Base-by-base conservation (phyloP, 371 early-diverging fungal species). In the Sporodiniella umbellata region DNA sequence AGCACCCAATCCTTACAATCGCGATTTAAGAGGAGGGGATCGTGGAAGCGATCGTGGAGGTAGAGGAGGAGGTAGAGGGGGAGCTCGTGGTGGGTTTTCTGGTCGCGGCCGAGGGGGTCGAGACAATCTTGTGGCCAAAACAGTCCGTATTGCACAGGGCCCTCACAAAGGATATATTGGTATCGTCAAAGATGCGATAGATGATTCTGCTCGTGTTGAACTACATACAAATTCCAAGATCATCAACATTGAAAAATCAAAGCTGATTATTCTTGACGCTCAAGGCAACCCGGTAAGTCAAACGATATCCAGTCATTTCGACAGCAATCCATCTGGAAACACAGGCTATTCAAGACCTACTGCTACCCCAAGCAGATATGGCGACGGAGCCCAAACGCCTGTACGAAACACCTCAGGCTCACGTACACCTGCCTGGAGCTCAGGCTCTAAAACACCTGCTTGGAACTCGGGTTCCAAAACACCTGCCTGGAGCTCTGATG, bases 81-180 rank as follows among this genome's bases (percentile, higher is more conserved):
- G n/a, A 14, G 58, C 58, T 2, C 80, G 84, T n/a, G 76, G 83
- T 30, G 82, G 82, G 8, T 83, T 88, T 24, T 76, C 83, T 39
- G 89, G 92, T n/a, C 77, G 85, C 24, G 79, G 85, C 19, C 70
- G 80, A n/a, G 86, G 86, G 10, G 78, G 88, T 3, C 77, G 88
- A 25, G 95, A 99, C 64, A 90, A 88, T 21, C 60, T 97, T 26
- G 69, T 96, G 8, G 84, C 86, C 39, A 88, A 93, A 62, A 92
- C 92, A 0, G 99, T 99, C 0, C 84, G 83, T 30, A 90, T 98
- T 43, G 83, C 80, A 3, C 79, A 86, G 37, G 99, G 99, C 6
- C 90, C 93, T 12, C 95, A 92, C 78, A 99, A 99, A 68, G 99
- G 99, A 10, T 97, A 95, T 64, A 68, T 91, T 23, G 99, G 99